A percentile compares a stretch with the other conserved stretches of the same genome.
Conservation (phyloP, 2,329 filamentous ascomycete genomes). For the Arthrobotrys conoides region DNA sequence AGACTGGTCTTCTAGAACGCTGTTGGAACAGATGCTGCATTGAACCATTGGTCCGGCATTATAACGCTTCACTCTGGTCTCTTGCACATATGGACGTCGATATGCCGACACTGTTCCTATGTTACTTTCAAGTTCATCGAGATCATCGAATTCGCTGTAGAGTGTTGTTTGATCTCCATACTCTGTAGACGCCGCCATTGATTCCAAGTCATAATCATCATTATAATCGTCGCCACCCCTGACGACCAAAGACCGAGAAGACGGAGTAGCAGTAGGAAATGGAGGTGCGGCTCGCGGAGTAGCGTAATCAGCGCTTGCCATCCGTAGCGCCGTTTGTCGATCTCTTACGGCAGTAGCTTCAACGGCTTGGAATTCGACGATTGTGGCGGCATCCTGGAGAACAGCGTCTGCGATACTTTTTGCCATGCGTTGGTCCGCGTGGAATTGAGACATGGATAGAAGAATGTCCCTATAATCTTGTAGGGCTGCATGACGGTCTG, state of each 20-base stretch:
- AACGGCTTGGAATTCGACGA: constrained; percentile 20
- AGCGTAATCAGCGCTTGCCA: neutral
- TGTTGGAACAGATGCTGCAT: constrained; percentile 40
- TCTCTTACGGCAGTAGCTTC: constrained; percentile 26
- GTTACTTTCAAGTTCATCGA: neutral
- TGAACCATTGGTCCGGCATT: constrained; percentile 6
- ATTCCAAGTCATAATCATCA: constrained; percentile 43
- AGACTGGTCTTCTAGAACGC: neutral
- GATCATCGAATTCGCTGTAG: neutral
- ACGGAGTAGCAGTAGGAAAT: neutral
- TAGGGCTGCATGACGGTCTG: constrained; percentile 35
- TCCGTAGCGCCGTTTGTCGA: constrained; percentile 36
- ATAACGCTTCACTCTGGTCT: constrained; percentile 16
- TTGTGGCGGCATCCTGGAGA: constrained; percentile 15
- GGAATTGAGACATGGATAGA: constrained; percentile 20
- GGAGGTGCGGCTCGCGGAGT: neutral
- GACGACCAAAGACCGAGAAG: neutral
- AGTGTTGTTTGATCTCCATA: constrained; percentile 25
- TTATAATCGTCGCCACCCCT: neutral
- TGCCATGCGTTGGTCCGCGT: constrained; percentile 43
- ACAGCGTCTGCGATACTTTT: constrained; percentile 44
- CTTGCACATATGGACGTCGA: constrained; percentile 8
- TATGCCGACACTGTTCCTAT: constrained; percentile 9
- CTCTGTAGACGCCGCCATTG: constrained; percentile 15
- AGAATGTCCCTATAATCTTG: constrained; percentile 36